Evolutionary conservation across 2,329 filamentous ascomycete species (phyloP).

Genomic region (Stemphylium vesicarium): DNA sequence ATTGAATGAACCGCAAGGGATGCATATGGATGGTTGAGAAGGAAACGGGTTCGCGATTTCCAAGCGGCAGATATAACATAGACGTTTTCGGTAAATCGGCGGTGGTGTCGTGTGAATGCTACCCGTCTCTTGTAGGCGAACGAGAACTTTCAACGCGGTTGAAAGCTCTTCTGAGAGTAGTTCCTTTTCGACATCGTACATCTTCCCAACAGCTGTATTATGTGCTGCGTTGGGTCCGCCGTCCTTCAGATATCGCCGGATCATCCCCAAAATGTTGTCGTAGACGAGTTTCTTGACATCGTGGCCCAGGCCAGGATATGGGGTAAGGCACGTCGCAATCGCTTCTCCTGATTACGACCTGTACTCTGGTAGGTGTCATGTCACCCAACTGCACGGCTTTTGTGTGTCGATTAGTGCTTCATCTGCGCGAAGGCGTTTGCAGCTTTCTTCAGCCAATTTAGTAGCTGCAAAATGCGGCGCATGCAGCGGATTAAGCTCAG

Average conservation of each 20-base stretch:
- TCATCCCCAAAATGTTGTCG: neutral
- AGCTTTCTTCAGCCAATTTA: conserved; percentile 2
- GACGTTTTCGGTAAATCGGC: conserved; percentile 6
- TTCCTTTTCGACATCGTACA: neutral
- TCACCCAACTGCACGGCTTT: conserved; percentile 16
- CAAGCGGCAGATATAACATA: conserved; percentile 16
- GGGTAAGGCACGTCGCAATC: conserved; percentile 1
- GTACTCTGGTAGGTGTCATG: conserved; percentile 10
- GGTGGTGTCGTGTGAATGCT: conserved; percentile 9
- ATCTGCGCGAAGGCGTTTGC: conserved; percentile 9
- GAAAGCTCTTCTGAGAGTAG: conserved; percentile 7
- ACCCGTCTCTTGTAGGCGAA: conserved; percentile 7
- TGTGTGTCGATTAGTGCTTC: conserved; percentile 7
- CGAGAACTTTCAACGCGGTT: conserved; percentile 7
- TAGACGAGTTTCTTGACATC: conserved; percentile 7
- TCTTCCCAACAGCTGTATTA: neutral
- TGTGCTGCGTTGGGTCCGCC: neutral
- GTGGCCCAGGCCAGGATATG: neutral
- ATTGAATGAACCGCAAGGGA: conserved; percentile 18
- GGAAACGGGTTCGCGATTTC: conserved; percentile 2
- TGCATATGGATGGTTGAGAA: conserved; percentile 12
- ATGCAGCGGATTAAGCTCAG: conserved; percentile 1
- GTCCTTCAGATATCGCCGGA: neutral
- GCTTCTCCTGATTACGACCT: neutral
- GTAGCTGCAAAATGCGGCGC: conserved; percentile 9